Conservation (phyloP, 202 grass and related monocot genomes). For the Schoenoplectus tabernaemontani region DNA sequence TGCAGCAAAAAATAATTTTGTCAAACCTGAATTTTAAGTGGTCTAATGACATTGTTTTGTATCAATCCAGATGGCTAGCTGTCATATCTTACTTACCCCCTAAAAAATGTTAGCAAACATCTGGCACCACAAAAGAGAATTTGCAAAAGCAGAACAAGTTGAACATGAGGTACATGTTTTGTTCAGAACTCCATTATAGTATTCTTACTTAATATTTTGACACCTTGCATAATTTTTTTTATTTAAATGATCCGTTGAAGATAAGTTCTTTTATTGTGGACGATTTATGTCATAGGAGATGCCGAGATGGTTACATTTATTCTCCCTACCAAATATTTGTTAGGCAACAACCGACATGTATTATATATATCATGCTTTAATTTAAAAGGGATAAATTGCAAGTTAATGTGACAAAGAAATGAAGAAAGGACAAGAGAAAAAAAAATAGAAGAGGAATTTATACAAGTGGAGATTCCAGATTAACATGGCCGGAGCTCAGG, state of each 20-base stretch:
- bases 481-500: too few relatives aligned
- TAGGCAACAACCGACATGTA: background rate
- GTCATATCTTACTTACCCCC: background rate
- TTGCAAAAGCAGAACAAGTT: background rate
- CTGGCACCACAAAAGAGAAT: background rate
- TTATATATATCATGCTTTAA: too few relatives aligned
- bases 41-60: background rate
- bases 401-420: too few relatives aligned
- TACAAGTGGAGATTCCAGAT: too few relatives aligned
- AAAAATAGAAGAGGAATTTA: too few relatives aligned
- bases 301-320: background rate
- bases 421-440: too few relatives aligned
- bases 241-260: background rate
- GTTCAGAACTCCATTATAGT: background rate
- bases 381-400: too few relatives aligned
- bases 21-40: background rate
- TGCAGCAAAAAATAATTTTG: background rate
- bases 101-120: background rate
- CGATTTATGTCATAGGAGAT: background rate
- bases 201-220: background rate
- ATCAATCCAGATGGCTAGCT: constrained; percentile 4
- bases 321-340: background rate
- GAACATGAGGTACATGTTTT: background rate
- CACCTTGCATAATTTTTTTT: background rate
- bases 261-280: background rate